phyloP scores from a whole-genome alignment of 139 green algal species.

The Haematococcus lacustris region DNA sequence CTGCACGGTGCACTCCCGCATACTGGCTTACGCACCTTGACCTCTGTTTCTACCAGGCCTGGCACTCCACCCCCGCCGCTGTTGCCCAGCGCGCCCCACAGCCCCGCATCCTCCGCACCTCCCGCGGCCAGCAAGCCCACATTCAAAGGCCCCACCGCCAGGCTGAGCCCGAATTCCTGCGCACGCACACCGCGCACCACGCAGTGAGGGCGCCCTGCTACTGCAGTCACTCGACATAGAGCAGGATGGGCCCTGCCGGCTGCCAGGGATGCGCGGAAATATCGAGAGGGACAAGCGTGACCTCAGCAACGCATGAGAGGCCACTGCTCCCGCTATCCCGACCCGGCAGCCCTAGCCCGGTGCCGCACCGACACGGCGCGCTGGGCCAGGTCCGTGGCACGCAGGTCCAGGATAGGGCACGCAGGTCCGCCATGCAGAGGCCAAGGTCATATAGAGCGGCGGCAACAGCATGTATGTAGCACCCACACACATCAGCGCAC shows the following conservation, averaged over 20 bases:
- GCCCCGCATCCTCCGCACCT: slow-evolving; percentile 48
- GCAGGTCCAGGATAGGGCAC: neutral
- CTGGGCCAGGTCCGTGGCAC: too few relatives aligned
- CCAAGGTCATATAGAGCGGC: neutral
- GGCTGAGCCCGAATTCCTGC: slow-evolving; percentile 65
- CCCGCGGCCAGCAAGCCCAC: slow-evolving; percentile 58
- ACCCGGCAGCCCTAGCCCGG: too few relatives aligned
- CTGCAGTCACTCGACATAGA: too few relatives aligned
- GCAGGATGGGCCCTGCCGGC: neutral
- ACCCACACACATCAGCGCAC: too few relatives aligned
- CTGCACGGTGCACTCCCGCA: too few relatives aligned
- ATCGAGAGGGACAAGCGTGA: neutral
- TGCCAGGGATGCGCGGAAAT: neutral
- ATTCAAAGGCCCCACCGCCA: slow-evolving; percentile 67
- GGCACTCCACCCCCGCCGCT: neutral
- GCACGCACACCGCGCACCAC: neutral
- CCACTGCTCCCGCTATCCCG: too few relatives aligned
- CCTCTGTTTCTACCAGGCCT: slow-evolving; percentile 6
- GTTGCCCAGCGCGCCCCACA: slow-evolving; percentile 5
- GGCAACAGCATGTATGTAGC: too few relatives aligned
- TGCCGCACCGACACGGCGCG: too few relatives aligned
- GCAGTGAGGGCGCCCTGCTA: too few relatives aligned
- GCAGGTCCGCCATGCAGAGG: too few relatives aligned
- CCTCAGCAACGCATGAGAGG: neutral
- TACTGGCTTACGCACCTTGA: too few relatives aligned